A percentile compares a stretch with the other conserved stretches of the same genome.
Conservation (phyloP, 768 basidiomycete species). For the Boletus subparvulus region DNA sequence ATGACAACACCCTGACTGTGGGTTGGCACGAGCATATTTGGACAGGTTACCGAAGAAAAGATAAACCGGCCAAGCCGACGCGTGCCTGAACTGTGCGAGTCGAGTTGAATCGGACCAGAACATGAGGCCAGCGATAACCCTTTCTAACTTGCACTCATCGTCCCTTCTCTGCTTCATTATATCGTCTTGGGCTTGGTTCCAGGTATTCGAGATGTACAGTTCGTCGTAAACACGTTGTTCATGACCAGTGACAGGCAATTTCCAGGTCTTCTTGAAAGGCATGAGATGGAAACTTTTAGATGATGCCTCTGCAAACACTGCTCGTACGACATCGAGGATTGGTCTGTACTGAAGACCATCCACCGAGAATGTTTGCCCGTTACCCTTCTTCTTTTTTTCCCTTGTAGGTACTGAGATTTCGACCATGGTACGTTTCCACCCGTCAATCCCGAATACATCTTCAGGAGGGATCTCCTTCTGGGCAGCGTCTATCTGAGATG, state of each 20-base stretch:
- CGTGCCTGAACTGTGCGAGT: slow-evolving; percentile 11
- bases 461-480: not conserved
- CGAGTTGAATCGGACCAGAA: slow-evolving; percentile 19
- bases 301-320: not conserved
- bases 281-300: not conserved
- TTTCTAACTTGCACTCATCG: not conserved
- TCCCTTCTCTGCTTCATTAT: not conserved
- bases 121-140: slow-evolving; percentile 17
- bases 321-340: not conserved
- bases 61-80: slow-evolving; percentile 25
- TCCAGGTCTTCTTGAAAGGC: not conserved
- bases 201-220: not conserved
- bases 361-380: not conserved
- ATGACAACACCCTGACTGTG: slow-evolving; percentile 13
- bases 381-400: not conserved
- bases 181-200: not conserved
- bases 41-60: slow-evolving; percentile 22
- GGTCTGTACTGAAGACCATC: not conserved
- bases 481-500: not conserved
- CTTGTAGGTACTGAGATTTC: not conserved
- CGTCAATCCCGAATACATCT: not conserved
- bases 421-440: not conserved
- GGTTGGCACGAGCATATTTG: slow-evolving; percentile 17
- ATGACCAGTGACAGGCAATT: not conserved
- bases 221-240: not conserved